Base-by-base conservation (phyloP, 2,329 filamentous ascomycete genomes). In the Colletotrichum falcatum region DNA sequence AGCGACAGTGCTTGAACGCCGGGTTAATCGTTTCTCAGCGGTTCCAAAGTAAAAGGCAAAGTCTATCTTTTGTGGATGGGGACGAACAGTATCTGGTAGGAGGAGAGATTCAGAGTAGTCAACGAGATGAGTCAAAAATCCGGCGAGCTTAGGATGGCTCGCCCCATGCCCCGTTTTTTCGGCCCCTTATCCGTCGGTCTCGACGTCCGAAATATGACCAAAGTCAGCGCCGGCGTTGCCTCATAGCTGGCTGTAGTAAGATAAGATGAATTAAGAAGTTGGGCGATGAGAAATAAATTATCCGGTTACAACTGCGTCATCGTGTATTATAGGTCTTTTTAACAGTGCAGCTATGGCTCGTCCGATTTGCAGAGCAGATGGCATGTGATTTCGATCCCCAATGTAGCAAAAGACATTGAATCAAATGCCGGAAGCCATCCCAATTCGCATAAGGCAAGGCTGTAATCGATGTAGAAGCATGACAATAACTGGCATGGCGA, bases 201-300 rank as follows among this genome's bases (percentile, higher is more conserved):
- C 54, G 28, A 46, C 30, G 30, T 65, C 66, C 61, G 62, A 66
- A 55, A 20, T 28, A 2, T 55, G 54, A n/a, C 20, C 44, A 51
- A 18, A 30, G 48, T 18, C 18, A n/a, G 49, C 3, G 20, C 18
- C 16, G 11, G n/a, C 20, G 28, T n/a, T 35, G 5, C 6, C 3
- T 33, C 20, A 6, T 11, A 11, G 20, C 42, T 46, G 20, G 9
- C 3, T 46, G 4, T 12, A 12, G 6, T 9, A 1, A 20, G 1
- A n/a, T n/a, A 12, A 12, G 4, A n/a, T n/a, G 2, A 5, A 23
- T 5, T 4, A n/a, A n/a, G 42, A 2, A 44, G 20, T 12, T n/a
- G 12, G 20, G 20, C 20, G 7, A 46, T 11, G 9, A 14, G 42
- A n/a, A n/a, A 44, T 0, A 44, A 44, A 9, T 5, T 2, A n/a